Conservation (phyloP, 768 basidiomycete species). For the Xerocomellus amylosporus region DNA sequence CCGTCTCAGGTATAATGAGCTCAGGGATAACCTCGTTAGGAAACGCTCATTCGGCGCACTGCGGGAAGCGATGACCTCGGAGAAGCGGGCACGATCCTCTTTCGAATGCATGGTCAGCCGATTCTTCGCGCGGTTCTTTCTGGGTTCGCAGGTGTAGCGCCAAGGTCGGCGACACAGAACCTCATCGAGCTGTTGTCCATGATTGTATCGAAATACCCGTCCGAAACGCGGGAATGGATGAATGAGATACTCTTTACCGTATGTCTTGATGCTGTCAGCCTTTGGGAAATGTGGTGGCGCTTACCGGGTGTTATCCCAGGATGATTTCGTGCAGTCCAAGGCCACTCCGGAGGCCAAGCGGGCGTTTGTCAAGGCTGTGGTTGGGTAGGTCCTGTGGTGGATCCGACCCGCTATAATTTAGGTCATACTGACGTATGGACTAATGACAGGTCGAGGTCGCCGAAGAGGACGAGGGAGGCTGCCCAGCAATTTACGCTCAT, state of each 20-base stretch:
- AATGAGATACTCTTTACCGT: slow-evolving; percentile 67
- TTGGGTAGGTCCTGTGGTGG: slow-evolving; percentile 46
- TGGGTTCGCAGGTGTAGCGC: slow-evolving; percentile 83
- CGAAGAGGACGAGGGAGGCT: slow-evolving; percentile 74
- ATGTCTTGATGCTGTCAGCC: slow-evolving; percentile 12
- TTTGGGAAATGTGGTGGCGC: not conserved
- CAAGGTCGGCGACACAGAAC: slow-evolving; percentile 78
- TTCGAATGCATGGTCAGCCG: slow-evolving; percentile 53
- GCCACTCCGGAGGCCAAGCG: slow-evolving; percentile 75
- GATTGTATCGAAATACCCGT: slow-evolving; percentile 55
- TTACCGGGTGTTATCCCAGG: slow-evolving; percentile 38
- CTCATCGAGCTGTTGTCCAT: slow-evolving; percentile 78
- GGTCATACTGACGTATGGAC: slow-evolving; percentile 1
- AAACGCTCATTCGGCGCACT: slow-evolving; percentile 61
- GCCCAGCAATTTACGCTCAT: slow-evolving; percentile 86
- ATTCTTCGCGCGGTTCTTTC: slow-evolving; percentile 72
- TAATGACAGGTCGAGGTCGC: slow-evolving; percentile 57
- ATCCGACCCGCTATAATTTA: not conserved
- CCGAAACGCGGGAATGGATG: slow-evolving; percentile 67
- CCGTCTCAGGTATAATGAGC: not conserved
- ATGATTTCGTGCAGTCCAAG: slow-evolving; percentile 69
- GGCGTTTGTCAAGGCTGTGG: slow-evolving; percentile 68
- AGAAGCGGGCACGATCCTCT: slow-evolving; percentile 49
- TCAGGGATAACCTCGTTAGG: slow-evolving; percentile 36
- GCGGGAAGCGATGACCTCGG: slow-evolving; percentile 60